Conservation (phyloP, 2,329 filamentous ascomycete species). For the Aspergillus novofumigatus region DNA sequence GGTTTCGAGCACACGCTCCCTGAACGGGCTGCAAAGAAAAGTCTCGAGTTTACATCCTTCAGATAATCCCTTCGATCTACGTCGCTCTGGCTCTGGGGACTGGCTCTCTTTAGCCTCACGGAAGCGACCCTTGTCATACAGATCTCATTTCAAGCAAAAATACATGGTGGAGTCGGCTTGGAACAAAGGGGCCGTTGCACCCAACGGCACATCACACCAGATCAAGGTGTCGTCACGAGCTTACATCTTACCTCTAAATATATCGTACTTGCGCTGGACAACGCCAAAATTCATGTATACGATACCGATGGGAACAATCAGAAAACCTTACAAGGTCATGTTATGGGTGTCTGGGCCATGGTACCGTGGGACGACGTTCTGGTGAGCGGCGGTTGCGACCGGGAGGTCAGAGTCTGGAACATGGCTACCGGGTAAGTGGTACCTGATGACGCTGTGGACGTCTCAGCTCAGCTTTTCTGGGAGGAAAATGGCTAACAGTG, state of each 20-base stretch:
- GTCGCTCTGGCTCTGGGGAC: constrained; percentile 31
- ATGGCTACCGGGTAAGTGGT: constrained; percentile 74
- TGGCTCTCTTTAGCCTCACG: constrained; percentile 30
- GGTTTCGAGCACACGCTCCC: constrained; percentile 16
- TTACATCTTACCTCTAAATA: constrained; percentile 91
- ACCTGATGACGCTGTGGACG: neutral
- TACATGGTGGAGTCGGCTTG: constrained; percentile 97
- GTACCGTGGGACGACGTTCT: constrained; percentile 94
- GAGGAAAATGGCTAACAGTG: neutral
- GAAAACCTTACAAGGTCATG: constrained; percentile 86
- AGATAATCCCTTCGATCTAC: constrained; percentile 47
- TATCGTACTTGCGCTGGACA: constrained; percentile 95
- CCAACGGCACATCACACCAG: constrained; percentile 84
- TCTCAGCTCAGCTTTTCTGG: constrained; percentile 8
- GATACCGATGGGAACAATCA: constrained; percentile 85
- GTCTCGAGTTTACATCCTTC: constrained; percentile 36
- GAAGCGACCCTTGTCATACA: constrained; percentile 69
- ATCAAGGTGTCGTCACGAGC: constrained; percentile 95
- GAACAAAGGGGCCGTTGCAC: constrained; percentile 87
- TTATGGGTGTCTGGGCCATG: constrained; percentile 99
- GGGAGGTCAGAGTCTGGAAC: constrained; percentile 96
- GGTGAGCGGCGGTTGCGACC: constrained; percentile 93
- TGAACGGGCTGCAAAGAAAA: constrained; percentile 21
- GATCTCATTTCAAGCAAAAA: constrained; percentile 94
- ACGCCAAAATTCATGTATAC: constrained; percentile 97